Base-by-base conservation (phyloP, 257 asterid species). In the Echium plantagineum region DNA sequence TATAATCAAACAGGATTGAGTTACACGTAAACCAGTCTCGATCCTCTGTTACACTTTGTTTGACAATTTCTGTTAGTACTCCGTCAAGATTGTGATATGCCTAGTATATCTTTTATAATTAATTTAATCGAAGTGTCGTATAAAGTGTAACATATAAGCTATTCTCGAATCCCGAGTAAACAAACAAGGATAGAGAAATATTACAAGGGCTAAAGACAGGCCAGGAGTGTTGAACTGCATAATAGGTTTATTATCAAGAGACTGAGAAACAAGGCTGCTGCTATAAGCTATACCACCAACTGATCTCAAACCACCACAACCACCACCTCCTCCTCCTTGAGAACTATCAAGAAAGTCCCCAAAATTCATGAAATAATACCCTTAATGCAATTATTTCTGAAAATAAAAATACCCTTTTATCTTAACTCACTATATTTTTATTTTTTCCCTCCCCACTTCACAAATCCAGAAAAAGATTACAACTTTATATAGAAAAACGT, bases 201-300 rank as follows among this genome's bases (percentile, higher is more conserved):
- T 0, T 81, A 91, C 98, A 54, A 93, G 97, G 30, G 94, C 97
- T 7, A 93, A 88, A 65, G 98, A 93, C 75, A 93, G 98, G 64
- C 94, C 94, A 30, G 96, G 77, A 7, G 96, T 80, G 77, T 72
- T 80, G 71, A 91, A 91, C 17, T 42, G 49, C 80, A 82, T 81
- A 28, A 6, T 3, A 65, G 84, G 74, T 66, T 83, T 83, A 59
- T 81, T 83, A 59, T 81, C 58, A 56, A 74, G 79, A 51, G 84
- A 78, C 57, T 80, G 97, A 49, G 84, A 56, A 24, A 75, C 61
- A 51, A 78, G 78, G 62, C 28, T 69, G 65, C 63, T 76, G 72
- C 52, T 74, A 63, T 66, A 83, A 55, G 87, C 75, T 67, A 73
- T 78, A 42, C 77, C 85, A 38, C 46, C 10, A 7, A 7, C 46